These are phyloP conservation scores for Cercis canadensis DNA, from an alignment of 306 rosid genomes.

Conservation along the genomic window DNA sequence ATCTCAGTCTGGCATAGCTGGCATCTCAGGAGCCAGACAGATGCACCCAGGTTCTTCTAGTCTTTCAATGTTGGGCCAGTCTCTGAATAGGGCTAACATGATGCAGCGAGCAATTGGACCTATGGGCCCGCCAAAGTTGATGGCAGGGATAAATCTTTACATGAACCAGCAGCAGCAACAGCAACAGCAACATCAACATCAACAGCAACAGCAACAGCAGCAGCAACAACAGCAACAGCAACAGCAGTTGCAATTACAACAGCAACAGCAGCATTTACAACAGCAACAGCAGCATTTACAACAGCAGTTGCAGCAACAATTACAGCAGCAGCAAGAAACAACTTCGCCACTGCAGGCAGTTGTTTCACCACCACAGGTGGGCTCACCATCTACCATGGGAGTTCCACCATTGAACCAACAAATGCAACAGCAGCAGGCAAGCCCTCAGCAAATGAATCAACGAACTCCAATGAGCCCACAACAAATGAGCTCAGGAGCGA, in stretches of 20 bases:
- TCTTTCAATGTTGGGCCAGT: conserved; percentile 73
- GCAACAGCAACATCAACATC: conserved; percentile 41
- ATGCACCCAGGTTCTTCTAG: conserved; percentile 67
- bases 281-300: conserved; percentile 53
- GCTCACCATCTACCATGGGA: conserved; percentile 90
- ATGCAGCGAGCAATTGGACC: conserved; percentile 77
- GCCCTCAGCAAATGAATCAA: conserved; percentile 94
- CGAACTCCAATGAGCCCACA: conserved; percentile 98
- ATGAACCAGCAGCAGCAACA: conserved; percentile 75
- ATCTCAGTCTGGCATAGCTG: conserved; percentile 67
- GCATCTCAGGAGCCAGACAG: conserved; percentile 77
- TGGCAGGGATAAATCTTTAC: conserved; percentile 64
- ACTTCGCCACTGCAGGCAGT: conserved; percentile 77
- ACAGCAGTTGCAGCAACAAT: conserved; percentile 45
- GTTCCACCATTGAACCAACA: conserved; percentile 79
- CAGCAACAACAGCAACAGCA: conserved; percentile 81
- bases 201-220: conserved; percentile 44
- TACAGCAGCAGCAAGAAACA: conserved; percentile 77
- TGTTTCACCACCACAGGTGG: conserved; percentile 85
- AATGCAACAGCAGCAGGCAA: conserved; percentile 69
- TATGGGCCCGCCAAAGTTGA: conserved; percentile 91
- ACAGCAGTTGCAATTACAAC: conserved; percentile 42
- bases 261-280: conserved; percentile 50
- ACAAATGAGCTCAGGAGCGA: conserved; percentile 84
- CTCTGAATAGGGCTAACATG: conserved; percentile 65